Base-by-base conservation (phyloP, 2,329 filamentous ascomycete genomes). In the Colletotrichum camelliae region DNA sequence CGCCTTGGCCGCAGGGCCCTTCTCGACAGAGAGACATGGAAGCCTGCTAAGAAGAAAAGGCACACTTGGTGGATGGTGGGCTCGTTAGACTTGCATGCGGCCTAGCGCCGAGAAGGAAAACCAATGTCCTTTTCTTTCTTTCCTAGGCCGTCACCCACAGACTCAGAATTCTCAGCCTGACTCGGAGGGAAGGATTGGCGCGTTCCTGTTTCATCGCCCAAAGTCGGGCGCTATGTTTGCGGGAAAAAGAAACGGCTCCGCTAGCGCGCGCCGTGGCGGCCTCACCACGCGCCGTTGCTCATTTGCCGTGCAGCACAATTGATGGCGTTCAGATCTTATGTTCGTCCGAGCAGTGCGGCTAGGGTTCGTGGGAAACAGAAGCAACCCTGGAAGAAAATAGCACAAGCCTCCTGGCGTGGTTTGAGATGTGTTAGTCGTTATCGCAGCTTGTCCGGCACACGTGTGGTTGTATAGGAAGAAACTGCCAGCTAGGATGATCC, bases 241-340 rank as follows among this genome's bases (percentile, higher is more conserved):
- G n/a, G 4, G 27, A 55, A 74, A 72, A 75, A 74, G 74, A 31
- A 75, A 74, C 64, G 64, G 58, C 31, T 37, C 33, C 12, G 29
- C 70, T 75, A 75, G 74, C 74, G 74, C 55, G 43, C 24, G 64
- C 58, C 64, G 27, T 60, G 48, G 74, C 74, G 70, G 39, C 35
- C 57, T 73, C 70, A 75, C 64, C 70, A 73, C 70, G 43, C 57
- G 70, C 67, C 43, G 70, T 57, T 67, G 55, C 31, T 72, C 27
- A 67, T 72, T 72, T 75, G 24, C 55, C 52, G 52, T 67, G 60
- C 52, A 58, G 58, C 61, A 43, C 27, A 27, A 48, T 24, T 13
- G 39, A 31, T 33, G 21, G n/a, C 29, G 69, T 67, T 75, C 70
- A 65, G 74, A 74, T 73, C 39, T 29, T 60, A 31, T 35, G 21